Conservation (phyloP, 345 rosid species). For the Populus alba region DNA sequence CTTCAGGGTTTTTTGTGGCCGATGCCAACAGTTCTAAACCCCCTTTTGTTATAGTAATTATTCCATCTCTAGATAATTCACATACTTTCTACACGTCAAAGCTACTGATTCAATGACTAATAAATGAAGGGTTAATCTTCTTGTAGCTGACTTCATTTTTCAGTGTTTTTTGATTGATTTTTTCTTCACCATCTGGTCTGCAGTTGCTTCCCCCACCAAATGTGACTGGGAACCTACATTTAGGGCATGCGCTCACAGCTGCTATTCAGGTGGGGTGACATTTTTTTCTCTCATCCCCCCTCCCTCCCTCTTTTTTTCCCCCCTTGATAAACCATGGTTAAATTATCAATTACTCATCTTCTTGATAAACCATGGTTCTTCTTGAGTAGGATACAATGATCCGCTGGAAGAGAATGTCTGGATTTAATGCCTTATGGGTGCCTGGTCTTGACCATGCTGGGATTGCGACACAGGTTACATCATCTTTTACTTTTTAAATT, state of each 20-base stretch:
- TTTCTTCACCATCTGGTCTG: conserved; percentile 1
- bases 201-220: conserved; percentile 98
- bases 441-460: conserved; percentile 98
- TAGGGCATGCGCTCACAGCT: conserved; percentile 95
- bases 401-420: conserved; percentile 96
- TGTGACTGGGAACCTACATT: conserved; percentile 94
- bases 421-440: conserved; percentile 90
- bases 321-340: no score
- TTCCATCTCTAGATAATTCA: background rate
- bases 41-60: conserved; percentile 68
- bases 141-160: background rate
- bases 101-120: background rate
- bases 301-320: no score
- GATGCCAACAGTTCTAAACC: conserved; percentile 74
- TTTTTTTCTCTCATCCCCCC: background rate
- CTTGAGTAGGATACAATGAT: conserved; percentile 72
- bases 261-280: conserved; percentile 61
- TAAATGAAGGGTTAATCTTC: background rate
- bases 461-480: conserved; percentile 88
- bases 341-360: background rate
- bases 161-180: background rate
- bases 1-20: conserved; percentile 60
- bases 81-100: no score
- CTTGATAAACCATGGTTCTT: conserved; percentile 3
- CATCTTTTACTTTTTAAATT: background rate